Conservation (phyloP, 1,284 basidiomycete species). For the Hemileia vastatrix region DNA sequence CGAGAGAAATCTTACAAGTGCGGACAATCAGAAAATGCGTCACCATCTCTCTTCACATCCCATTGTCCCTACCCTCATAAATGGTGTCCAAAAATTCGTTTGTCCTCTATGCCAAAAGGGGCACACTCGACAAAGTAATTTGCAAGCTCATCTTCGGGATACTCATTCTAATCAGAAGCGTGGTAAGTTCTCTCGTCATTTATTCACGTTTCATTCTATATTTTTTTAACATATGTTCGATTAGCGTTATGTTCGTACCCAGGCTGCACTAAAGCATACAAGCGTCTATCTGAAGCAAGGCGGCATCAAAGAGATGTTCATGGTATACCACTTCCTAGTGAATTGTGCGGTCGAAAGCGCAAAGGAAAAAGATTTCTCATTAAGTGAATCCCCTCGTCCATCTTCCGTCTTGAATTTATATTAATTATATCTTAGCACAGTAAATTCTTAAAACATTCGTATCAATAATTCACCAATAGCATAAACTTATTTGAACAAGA, state of each 20-base stretch:
- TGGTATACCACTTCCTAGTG: conserved; percentile 17
- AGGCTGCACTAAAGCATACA: conserved; percentile 19
- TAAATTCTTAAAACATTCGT: no score
- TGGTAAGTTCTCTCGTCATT: conserved; percentile 7
- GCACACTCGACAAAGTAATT: conserved; percentile 19
- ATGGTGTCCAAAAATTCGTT: conserved; percentile 16
- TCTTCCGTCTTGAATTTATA: no score
- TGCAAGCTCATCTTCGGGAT: conserved; percentile 21
- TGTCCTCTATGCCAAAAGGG: conserved; percentile 17
- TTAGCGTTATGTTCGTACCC: conserved; percentile 15
- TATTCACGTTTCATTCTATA: neutral
- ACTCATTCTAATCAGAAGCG: conserved; percentile 19
- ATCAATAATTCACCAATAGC: no score
- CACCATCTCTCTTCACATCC: no score
- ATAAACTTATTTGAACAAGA: no score
- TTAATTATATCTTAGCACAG: no score
- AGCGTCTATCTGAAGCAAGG: conserved; percentile 18
- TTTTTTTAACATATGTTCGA: neutral
- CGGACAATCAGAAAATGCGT: no score
- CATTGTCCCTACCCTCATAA: no score
- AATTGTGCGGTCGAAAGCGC: conserved; percentile 10
- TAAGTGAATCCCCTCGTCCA: no score
- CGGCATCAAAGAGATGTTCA: conserved; percentile 19
- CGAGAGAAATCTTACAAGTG: no score
- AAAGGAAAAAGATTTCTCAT: no score